Base-by-base conservation (phyloP, 1,139 yeast species). In the Kurtzmaniella natalensis region DNA sequence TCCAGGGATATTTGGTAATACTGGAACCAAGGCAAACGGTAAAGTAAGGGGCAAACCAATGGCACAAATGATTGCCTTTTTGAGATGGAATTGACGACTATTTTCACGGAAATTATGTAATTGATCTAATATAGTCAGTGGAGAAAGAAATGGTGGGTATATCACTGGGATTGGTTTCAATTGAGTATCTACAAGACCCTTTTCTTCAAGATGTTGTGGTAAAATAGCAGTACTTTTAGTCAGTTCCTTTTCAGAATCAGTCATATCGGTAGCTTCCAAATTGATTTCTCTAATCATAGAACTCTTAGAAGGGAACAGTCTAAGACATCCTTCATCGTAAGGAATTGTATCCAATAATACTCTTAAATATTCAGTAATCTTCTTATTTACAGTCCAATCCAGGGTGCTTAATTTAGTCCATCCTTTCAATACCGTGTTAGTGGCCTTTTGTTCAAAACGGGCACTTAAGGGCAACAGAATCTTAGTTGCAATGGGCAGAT, bases 1-100 rank as follows among this genome's bases (percentile, higher is more conserved):
- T 0, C 96, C 96, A 0, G 98, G 98, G n/a, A 92, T 75, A 47
- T 92, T 92, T 14, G 98, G 98, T 2, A 89, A 55, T n/a, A 89
- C 69, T 0, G 98, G 98, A 0, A 92, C 51, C 30, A 88, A 51
- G 0, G 87, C 88, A 35, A 88, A 57, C 1, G 98, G 98, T 6
- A 87, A 51, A 0, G 94, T 78, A 30, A 89, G 44, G 1, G 97
- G 97, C 3, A 92, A 59, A 2, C 81, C 80, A 20, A 81, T 45
- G 0, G 76, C 71, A 46, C 86, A 78, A 27, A 64, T 30, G 4
- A 56, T 41, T 18, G 70, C 61, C 42, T 60, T 57, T 36, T 60
- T 63, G 25, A 48, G 41, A 39, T 70, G 72, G 25, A 49, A 48
- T 3, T 57, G 32, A 35, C 54, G 48, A 18, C 61, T 53, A 6